A percentile compares a stretch with the other conserved stretches of the same genome.
phyloP scores from a whole-genome alignment of 768 basidiomycete genomes.

The Russula ochroleuca region DNA sequence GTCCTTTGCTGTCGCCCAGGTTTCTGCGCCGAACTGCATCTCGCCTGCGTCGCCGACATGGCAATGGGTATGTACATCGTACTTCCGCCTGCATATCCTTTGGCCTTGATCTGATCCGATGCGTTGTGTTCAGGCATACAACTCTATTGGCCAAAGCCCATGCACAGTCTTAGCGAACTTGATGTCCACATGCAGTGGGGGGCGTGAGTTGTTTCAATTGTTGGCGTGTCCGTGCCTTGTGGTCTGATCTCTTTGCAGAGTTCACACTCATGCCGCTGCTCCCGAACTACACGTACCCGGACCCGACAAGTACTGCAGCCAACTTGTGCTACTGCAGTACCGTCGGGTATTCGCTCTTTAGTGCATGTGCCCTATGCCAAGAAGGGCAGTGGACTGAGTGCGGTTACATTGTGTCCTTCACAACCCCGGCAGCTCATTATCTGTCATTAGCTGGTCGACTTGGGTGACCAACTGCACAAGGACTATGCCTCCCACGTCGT shows the following conservation, averaged over 20 bases:
- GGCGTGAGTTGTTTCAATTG: constrained; percentile 4
- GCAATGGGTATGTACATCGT: not conserved
- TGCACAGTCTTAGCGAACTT: constrained; percentile 7
- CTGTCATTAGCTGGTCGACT: not conserved
- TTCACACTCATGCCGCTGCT: not conserved
- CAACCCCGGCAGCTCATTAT: not conserved
- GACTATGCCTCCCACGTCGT: not conserved
- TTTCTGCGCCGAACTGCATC: too few relatives aligned
- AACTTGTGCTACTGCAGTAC: constrained; percentile 17
- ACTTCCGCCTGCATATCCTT: too few relatives aligned
- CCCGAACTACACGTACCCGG: not conserved
- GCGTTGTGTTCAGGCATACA: not conserved
- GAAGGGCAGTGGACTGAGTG: not conserved
- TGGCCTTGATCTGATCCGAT: not conserved
- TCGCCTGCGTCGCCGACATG: too few relatives aligned
- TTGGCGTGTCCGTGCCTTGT: not conserved
- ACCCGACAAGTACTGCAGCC: not conserved
- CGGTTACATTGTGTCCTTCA: not conserved
- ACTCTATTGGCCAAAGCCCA: constrained; percentile 9
- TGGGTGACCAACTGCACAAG: not conserved
- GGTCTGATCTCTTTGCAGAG: not conserved
- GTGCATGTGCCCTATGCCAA: constrained; percentile 18
- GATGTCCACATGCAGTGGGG: constrained; percentile 5
- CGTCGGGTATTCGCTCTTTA: constrained; percentile 6
- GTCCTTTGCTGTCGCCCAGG: too few relatives aligned